Percentiles rank a stretch among this genome's conserved stretches.
phyloP scores from a whole-genome alignment of 2,329 filamentous ascomycete genomes.

The Penicillium sp. region DNA sequence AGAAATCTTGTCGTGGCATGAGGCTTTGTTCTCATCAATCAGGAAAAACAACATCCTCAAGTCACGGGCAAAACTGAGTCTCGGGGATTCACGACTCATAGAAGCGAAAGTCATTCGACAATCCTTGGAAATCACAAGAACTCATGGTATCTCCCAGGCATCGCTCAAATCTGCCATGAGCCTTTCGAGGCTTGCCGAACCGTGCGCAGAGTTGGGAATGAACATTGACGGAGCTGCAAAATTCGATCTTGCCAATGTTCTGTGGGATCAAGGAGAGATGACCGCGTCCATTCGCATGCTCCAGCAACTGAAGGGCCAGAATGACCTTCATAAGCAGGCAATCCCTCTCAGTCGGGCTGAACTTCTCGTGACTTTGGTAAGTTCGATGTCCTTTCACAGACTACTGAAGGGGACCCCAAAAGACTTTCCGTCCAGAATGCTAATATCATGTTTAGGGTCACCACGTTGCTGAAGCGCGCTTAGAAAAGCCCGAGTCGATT shows the following conservation, averaged over 20 bases:
- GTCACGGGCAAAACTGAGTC: slow-evolving; percentile 58
- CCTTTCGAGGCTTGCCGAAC: slow-evolving; percentile 71
- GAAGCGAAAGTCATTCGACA: slow-evolving; percentile 76
- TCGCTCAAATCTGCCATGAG: slow-evolving; percentile 81
- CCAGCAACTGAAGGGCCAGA: slow-evolving; percentile 65
- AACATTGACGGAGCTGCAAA: slow-evolving; percentile 73
- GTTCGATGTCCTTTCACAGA: slow-evolving; percentile 11
- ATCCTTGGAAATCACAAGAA: slow-evolving; percentile 71
- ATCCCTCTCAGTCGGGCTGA: slow-evolving; percentile 72
- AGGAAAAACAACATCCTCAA: slow-evolving; percentile 67
- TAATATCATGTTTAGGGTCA: slow-evolving; percentile 57
- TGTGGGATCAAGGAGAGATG: slow-evolving; percentile 94
- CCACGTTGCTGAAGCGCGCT: slow-evolving; percentile 80
- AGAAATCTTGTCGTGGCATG: slow-evolving; percentile 76
- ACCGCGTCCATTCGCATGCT: slow-evolving; percentile 85
- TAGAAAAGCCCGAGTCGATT: slow-evolving; percentile 89
- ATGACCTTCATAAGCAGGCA: slow-evolving; percentile 64
- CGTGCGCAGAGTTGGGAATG: slow-evolving; percentile 69
- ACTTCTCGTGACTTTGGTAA: slow-evolving; percentile 75
- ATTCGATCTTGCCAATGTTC: slow-evolving; percentile 79
- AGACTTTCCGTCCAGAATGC: neutral
- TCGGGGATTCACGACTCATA: slow-evolving; percentile 63
- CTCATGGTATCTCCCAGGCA: slow-evolving; percentile 79
- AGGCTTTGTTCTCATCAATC: slow-evolving; percentile 77
- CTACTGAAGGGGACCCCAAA: neutral